Percentiles rank a stretch among this genome's conserved stretches.
Conservation (phyloP, 2,329 filamentous ascomycete species). For the Xylaria sp. region DNA sequence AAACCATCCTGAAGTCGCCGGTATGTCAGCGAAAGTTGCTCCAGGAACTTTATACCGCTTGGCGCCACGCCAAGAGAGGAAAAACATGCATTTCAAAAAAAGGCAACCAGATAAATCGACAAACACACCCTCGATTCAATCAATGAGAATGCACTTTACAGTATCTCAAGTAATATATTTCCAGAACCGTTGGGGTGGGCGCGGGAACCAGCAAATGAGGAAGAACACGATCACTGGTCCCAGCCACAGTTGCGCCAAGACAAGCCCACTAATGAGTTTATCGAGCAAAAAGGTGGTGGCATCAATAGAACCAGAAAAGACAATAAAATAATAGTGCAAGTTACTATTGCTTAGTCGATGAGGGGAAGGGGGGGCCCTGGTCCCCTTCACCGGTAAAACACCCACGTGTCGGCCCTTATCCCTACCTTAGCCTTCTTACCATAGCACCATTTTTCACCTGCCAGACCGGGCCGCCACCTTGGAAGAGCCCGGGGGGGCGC, state of each 20-base stretch:
- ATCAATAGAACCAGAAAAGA: constrained; percentile 19
- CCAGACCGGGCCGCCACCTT: constrained; percentile 23
- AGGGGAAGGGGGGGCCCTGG: no score
- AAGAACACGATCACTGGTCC: neutral
- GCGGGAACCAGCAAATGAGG: neutral
- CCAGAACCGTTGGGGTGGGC: constrained; percentile 17
- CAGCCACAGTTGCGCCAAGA: constrained; percentile 20
- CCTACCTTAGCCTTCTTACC: neutral
- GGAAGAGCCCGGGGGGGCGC: neutral
- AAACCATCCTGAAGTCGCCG: neutral
- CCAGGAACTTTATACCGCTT: neutral
- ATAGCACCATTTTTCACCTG: neutral
- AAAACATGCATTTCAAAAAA: neutral
- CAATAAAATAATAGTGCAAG: constrained; percentile 26
- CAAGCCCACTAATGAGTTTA: constrained; percentile 3
- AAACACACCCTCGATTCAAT: neutral
- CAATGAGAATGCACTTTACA: neutral
- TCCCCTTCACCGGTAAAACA: constrained; percentile 14
- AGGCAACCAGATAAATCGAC: neutral
- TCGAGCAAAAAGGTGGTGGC: constrained; percentile 3
- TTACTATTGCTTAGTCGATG: constrained; percentile 24
- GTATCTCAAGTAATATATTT: constrained; percentile 1
- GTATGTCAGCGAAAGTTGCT: neutral
- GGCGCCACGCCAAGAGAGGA: neutral
- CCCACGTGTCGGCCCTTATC: constrained; percentile 12